Evolutionary conservation across 2,329 filamentous ascomycete genomes (phyloP).

Genomic region (Ophiostoma pallidulum): DNA sequence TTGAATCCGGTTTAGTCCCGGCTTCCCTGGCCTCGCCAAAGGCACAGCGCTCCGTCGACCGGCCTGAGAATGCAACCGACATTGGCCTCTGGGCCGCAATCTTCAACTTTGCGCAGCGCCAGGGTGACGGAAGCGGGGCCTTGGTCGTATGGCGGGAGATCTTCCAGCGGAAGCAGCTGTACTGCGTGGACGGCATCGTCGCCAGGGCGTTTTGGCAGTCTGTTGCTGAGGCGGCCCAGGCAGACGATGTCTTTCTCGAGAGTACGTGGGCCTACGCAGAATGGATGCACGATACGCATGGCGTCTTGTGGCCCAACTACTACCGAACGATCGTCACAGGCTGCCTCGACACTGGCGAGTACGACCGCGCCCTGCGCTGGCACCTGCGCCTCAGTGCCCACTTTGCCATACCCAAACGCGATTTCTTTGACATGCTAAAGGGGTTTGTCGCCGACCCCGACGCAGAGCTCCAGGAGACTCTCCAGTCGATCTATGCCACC

Average conservation of each 20-base stretch:
- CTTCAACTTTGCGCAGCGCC: slow-evolving; percentile 23
- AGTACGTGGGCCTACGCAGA: slow-evolving; percentile 31
- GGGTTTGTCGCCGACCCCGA: slow-evolving; percentile 31
- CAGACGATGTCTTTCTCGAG: slow-evolving; percentile 24
- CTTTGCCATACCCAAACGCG: slow-evolving; percentile 32
- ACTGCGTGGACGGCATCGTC: slow-evolving; percentile 18
- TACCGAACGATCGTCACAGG: slow-evolving; percentile 38
- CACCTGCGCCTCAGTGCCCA: slow-evolving; percentile 35
- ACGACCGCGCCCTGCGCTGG: slow-evolving; percentile 35
- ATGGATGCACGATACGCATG: slow-evolving; percentile 31
- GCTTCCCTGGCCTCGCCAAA: background rate
- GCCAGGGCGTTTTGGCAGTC: slow-evolving; percentile 23
- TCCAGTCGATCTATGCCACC: slow-evolving; percentile 37
- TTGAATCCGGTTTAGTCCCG: slow-evolving; percentile 19
- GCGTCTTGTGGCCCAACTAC: slow-evolving; percentile 39
- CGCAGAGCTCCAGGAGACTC: slow-evolving; percentile 28
- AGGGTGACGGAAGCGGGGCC: slow-evolving; percentile 19
- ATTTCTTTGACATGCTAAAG: slow-evolving; percentile 33
- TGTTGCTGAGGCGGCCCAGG: slow-evolving; percentile 26
- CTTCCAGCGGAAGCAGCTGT: slow-evolving; percentile 18
- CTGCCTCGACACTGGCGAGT: slow-evolving; percentile 32
- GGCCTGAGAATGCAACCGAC: slow-evolving; percentile 21
- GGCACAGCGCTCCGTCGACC: slow-evolving; percentile 19
- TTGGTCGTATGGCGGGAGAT: slow-evolving; percentile 22
- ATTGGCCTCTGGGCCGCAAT: slow-evolving; percentile 25